A percentile compares a stretch with the other conserved stretches of the same genome.
phyloP scores from a whole-genome alignment of 257 asterid genomes.

The Solanum gracilifrons region DNA sequence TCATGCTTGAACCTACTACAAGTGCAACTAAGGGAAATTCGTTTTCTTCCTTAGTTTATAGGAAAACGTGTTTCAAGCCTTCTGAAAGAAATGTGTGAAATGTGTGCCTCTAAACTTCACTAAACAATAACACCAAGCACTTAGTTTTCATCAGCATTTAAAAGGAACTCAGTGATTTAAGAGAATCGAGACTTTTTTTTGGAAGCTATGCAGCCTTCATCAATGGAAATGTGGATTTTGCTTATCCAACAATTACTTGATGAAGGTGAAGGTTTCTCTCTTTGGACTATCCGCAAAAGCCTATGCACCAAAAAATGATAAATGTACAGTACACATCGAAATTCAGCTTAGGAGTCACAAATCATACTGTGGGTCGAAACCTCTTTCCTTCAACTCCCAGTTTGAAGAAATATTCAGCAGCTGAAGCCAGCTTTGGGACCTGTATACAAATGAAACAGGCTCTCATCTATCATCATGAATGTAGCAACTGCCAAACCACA shows the following conservation, averaged over 20 bases:
- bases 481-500: neutral
- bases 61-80: neutral
- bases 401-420: conserved; percentile 90
- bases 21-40: neutral
- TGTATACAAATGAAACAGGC: conserved; percentile 14
- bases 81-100: neutral
- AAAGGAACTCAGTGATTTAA: neutral
- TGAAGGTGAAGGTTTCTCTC: neutral
- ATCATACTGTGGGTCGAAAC: conserved; percentile 92
- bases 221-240: neutral
- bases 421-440: conserved; percentile 99
- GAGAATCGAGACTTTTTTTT: neutral
- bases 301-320: neutral
- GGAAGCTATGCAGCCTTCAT: neutral
- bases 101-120: neutral
- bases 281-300: neutral
- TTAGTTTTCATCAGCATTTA: neutral
- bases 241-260: neutral
- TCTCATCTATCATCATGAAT: conserved; percentile 1
- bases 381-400: conserved; percentile 93
- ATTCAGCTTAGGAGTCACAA: neutral
- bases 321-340: neutral
- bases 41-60: neutral
- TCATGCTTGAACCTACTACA: neutral
- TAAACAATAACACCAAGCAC: neutral